Evolutionary conservation across 495 filamentous ascomycete species (phyloP), one percentile per base, ranked within the genome.

Genomic region (Ramalina intermedia): DNA sequence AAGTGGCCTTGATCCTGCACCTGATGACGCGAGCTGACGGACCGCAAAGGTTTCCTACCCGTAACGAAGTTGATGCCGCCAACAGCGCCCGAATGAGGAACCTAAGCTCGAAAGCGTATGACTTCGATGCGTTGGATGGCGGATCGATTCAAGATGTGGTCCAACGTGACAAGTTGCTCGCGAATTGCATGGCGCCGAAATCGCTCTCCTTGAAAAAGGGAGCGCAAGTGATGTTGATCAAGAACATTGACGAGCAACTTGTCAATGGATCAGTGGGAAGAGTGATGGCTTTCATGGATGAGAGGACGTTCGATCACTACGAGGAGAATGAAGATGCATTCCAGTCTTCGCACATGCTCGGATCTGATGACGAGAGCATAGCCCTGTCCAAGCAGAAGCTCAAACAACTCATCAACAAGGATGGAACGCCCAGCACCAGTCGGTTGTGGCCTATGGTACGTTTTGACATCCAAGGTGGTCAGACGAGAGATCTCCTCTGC

Each of bases 181-280:
- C 75, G 2, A 93, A 85, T 60, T 95, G 91, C 78, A 96, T 98
- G 87, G 90, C 89, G 0, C 87, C 91, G 4, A 72, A 72, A 26
- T 53, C 58, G 1, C 75, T 96, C 16, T 74, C 81, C 41, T 69
- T 98, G 39, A 96, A 95, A 64, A 85, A 90, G 55, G 87, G 87
- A 16, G 81, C 88, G 0, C 93, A 96, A 60, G 93, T 98, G 24
- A 96, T 98, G 91, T 66, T 98, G n/a, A 95, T 96, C 72, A 98
- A 98, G 60, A 98, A 98, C 58, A 80, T 95, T 69, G 91, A 98
- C 62, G 90, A 95, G 2, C 76, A 73, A 0, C 76, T 96, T 2
- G 91, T 96, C 49, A 98, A 98, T 54, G 91, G 91, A 4, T 93
- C 91, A 0, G 74, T 96, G 36, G 91, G 91, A 1, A 84, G 79